Percentiles rank a stretch among this genome's conserved stretches.
Evolutionary conservation across 2,329 filamentous ascomycete genomes (phyloP).

Genomic region (Colletotrichum theobromicola): DNA sequence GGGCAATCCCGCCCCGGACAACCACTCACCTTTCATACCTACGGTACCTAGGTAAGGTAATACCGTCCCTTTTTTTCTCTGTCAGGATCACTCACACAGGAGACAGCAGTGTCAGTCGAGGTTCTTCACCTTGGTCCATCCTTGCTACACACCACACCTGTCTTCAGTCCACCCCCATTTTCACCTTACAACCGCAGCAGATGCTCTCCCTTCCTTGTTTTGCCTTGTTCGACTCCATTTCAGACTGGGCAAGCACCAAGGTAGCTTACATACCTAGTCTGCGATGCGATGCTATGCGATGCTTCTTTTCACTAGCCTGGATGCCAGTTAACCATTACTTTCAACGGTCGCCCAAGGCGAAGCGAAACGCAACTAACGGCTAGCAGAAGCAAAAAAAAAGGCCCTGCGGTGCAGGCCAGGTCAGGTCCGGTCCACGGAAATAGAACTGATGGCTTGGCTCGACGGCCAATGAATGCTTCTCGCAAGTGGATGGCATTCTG

Average conservation of each 20-base stretch:
- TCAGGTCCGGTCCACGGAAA: not conserved
- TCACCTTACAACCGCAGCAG: not conserved
- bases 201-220: not conserved
- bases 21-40: not conserved
- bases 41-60: too few relatives aligned
- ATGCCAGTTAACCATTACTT: not conserved
- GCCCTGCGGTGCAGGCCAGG: not conserved
- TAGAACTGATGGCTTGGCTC: slow-evolving; percentile 12
- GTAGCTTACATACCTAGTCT: not conserved
- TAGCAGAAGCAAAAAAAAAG: not conserved
- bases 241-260: not conserved
- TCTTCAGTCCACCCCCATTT: not conserved
- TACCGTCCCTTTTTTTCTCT: not conserved
- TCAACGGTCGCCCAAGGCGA: not conserved
- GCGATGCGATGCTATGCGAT: not conserved
- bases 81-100: not conserved
- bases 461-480: not conserved
- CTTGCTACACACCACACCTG: not conserved
- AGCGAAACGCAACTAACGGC: not conserved
- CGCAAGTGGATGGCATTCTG: not conserved
- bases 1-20: not conserved
- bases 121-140: not conserved
- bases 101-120: too few relatives aligned
- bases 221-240: not conserved
- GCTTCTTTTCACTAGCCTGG: not conserved